A percentile compares a stretch with the other conserved stretches of the same genome.
Conservation (phyloP, 805 yeast species). For the Candida nanaspora region DNA sequence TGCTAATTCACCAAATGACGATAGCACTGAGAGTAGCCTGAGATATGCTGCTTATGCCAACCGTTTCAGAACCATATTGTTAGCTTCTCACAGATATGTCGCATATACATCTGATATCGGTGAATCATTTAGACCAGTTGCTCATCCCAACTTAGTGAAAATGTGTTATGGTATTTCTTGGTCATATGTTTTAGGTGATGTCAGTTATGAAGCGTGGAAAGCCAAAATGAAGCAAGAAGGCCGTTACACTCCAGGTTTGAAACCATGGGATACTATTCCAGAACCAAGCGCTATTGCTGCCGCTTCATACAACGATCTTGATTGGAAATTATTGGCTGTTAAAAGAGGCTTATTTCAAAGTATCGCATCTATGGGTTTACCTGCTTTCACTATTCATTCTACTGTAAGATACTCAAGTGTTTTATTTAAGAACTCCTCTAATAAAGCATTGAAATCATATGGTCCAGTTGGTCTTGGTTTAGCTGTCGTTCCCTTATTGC, state of each 20-base stretch:
- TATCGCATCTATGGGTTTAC: slow-evolving; percentile 80
- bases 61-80: slow-evolving; percentile 59
- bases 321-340: slow-evolving; percentile 58
- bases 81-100: slow-evolving; percentile 73
- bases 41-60: slow-evolving; percentile 84
- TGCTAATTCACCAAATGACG: neutral
- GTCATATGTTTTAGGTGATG: slow-evolving; percentile 72
- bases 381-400: slow-evolving; percentile 79
- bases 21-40: slow-evolving; percentile 18
- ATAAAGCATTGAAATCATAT: slow-evolving; percentile 43
- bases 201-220: slow-evolving; percentile 65
- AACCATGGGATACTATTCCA: slow-evolving; percentile 59
- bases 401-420: slow-evolving; percentile 63
- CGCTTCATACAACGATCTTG: slow-evolving; percentile 35
- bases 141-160: slow-evolving; percentile 58
- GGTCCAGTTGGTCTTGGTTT: slow-evolving; percentile 80
- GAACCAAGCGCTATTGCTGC: slow-evolving; percentile 33
- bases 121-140: slow-evolving; percentile 79
- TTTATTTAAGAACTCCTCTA: slow-evolving; percentile 49
- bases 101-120: slow-evolving; percentile 87
- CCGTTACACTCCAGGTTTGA: slow-evolving; percentile 47
- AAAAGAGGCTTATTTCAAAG: slow-evolving; percentile 78
- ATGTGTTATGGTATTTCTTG: slow-evolving; percentile 70
- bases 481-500: slow-evolving; percentile 69
- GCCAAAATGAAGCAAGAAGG: slow-evolving; percentile 63